These are phyloP conservation scores for Beta corolliflora DNA, from an alignment of 179 eudicot genomes.

Conservation along the genomic window DNA sequence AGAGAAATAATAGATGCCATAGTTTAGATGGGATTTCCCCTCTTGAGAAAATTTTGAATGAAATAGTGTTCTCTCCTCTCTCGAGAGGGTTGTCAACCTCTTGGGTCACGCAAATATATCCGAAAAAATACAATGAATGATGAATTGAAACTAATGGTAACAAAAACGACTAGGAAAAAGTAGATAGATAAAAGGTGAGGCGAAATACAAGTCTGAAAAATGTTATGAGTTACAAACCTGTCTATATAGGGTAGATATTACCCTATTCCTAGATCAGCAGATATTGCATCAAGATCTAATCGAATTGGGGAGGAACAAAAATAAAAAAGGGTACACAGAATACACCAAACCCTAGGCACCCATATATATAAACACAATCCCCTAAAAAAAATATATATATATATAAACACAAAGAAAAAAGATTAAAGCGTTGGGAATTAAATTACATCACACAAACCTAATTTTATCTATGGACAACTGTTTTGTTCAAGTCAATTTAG, in stretches of 20 bases:
- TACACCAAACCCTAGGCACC: conserved; percentile 54
- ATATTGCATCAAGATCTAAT: conserved; percentile 41
- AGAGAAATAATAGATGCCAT: no score
- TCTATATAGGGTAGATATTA: conserved; percentile 35
- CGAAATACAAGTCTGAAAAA: conserved; percentile 33
- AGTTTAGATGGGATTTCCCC: no score
- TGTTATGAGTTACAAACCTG: conserved; percentile 57
- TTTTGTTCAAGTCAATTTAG: conserved; percentile 29
- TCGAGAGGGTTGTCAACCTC: no score
- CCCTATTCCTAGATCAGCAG: conserved; percentile 52
- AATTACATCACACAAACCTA: conserved; percentile 63
- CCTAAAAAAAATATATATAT: no score
- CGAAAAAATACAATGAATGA: background rate
- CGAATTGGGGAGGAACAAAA: conserved; percentile 27
- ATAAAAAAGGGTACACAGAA: conserved; percentile 39
- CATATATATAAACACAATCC: no score
- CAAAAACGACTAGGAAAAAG: background rate
- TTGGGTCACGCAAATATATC: no score
- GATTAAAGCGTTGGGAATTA: conserved; percentile 24
- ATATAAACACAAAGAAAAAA: conserved; percentile 27
- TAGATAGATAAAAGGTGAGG: conserved; percentile 22
- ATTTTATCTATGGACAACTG: conserved; percentile 34
- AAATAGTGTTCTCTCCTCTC: no score
- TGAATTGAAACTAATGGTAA: background rate
- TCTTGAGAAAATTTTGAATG: no score